Percentiles rank a stretch among this genome's conserved stretches.
These are phyloP conservation scores for Cladophialophora carrionii DNA, from an alignment of 2,329 filamentous ascomycete genomes.

Conservation along the genomic window DNA sequence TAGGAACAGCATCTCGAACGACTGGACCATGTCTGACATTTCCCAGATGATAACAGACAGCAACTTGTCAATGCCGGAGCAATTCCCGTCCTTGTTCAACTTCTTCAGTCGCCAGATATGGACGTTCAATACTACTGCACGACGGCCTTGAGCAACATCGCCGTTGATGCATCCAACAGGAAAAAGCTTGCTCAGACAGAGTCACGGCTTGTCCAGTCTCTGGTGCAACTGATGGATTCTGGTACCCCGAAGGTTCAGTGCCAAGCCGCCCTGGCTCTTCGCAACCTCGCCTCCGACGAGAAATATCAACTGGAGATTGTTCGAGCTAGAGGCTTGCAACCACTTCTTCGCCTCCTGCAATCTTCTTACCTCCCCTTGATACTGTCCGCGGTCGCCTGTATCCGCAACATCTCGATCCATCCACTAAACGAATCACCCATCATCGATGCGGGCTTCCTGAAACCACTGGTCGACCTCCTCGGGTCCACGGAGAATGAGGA, in stretches of 20 bases:
- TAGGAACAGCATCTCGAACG: slow-evolving; percentile 51
- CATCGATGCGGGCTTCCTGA: slow-evolving; percentile 94
- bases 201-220: slow-evolving; percentile 84
- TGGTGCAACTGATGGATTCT: slow-evolving; percentile 96
- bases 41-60: slow-evolving; percentile 88
- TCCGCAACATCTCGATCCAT: slow-evolving; percentile 98
- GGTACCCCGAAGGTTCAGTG: slow-evolving; percentile 97
- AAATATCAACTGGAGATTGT: slow-evolving; percentile 99
- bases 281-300: slow-evolving; percentile 95
- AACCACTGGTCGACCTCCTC: slow-evolving; percentile 88
- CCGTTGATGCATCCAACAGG: slow-evolving; percentile 87
- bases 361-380: slow-evolving; percentile 96
- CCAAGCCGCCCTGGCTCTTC: slow-evolving; percentile 88
- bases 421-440: slow-evolving; percentile 97
- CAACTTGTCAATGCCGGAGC: slow-evolving; percentile 96
- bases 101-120: slow-evolving; percentile 88
- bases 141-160: slow-evolving; percentile 96
- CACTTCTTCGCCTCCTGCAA: slow-evolving; percentile 85
- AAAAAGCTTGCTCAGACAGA: slow-evolving; percentile 90
- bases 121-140: slow-evolving; percentile 99
- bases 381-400: slow-evolving; percentile 94
- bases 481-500: slow-evolving; percentile 97
- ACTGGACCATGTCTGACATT: slow-evolving; percentile 9
- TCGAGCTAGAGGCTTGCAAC: slow-evolving; percentile 78
- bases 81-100: slow-evolving; percentile 95